Conservation (phyloP, 768 basidiomycete genomes). For the Agaricus subrufescens region DNA sequence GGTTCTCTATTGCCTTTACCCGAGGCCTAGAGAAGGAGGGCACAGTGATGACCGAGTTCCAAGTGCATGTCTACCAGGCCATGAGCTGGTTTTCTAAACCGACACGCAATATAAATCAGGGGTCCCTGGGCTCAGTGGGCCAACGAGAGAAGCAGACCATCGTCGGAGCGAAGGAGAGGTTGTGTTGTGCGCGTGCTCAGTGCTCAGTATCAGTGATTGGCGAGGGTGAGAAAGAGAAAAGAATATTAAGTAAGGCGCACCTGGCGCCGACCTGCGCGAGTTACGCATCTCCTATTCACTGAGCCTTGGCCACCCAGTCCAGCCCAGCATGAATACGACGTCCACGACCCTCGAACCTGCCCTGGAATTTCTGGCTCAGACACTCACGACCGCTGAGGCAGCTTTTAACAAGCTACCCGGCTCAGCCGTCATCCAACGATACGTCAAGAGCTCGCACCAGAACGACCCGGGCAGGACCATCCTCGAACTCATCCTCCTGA, state of each 20-base stretch:
- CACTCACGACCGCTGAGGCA: slow-evolving; percentile 53
- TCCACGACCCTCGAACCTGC: slow-evolving; percentile 41
- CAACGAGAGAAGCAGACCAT: too few relatives aligned
- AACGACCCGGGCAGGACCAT: slow-evolving; percentile 93
- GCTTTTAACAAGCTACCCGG: slow-evolving; percentile 76
- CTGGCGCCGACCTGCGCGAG: not conserved
- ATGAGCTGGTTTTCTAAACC: too few relatives aligned
- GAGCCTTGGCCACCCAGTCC: not conserved
- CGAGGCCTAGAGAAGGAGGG: too few relatives aligned
- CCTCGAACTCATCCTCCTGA: slow-evolving; percentile 81
- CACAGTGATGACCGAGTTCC: too few relatives aligned
- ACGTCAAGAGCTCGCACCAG: slow-evolving; percentile 92
- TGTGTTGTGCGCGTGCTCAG: too few relatives aligned
- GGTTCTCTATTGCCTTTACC: too few relatives aligned
- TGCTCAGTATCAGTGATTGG: too few relatives aligned
- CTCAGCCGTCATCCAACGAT: slow-evolving; percentile 80
- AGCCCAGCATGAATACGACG: slow-evolving; percentile 23
- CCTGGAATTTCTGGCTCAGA: slow-evolving; percentile 60
- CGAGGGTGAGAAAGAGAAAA: not conserved
- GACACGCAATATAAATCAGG: too few relatives aligned
- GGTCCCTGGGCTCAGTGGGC: too few relatives aligned
- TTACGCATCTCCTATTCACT: not conserved
- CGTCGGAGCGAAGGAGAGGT: too few relatives aligned
- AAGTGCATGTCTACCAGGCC: too few relatives aligned
- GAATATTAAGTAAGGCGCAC: not conserved